Evolutionary conservation across 2,329 filamentous ascomycete species (phyloP).

Genomic region (Sordariomycetes sp.): DNA sequence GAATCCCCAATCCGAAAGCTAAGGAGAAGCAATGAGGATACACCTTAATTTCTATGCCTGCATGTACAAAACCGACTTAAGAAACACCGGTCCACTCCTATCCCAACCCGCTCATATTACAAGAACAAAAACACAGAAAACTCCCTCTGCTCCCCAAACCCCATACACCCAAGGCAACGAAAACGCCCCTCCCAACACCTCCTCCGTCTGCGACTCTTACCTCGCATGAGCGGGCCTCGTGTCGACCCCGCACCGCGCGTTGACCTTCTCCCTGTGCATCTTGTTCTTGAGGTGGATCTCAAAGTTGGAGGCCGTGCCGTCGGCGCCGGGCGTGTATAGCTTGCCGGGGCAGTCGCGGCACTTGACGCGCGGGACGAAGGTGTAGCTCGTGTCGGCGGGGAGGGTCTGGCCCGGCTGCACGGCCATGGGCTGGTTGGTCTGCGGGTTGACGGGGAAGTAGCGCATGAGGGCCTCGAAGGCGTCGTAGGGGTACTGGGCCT

Average conservation of each 20-base stretch:
- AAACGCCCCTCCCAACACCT: not conserved
- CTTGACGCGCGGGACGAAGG: slow-evolving; percentile 79
- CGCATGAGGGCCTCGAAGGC: slow-evolving; percentile 87
- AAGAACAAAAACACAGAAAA: not conserved
- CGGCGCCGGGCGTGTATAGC: slow-evolving; percentile 82
- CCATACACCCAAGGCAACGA: not conserved
- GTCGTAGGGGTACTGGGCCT: slow-evolving; percentile 65
- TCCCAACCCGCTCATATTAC: not conserved
- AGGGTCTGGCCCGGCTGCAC: slow-evolving; percentile 35
- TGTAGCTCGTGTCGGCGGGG: slow-evolving; percentile 59
- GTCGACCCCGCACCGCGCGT: slow-evolving; percentile 16
- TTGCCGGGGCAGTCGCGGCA: slow-evolving; percentile 92
- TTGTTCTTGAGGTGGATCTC: slow-evolving; percentile 86
- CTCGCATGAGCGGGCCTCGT: slow-evolving; percentile 7
- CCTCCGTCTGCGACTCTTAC: not conserved
- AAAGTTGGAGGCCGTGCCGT: slow-evolving; percentile 78
- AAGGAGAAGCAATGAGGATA: too few relatives aligned
- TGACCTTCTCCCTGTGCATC: slow-evolving; percentile 62
- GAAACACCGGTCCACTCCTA: not conserved
- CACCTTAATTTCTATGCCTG: not conserved
- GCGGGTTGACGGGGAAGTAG: slow-evolving; percentile 67
- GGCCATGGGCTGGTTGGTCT: slow-evolving; percentile 55
- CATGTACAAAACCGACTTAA: not conserved
- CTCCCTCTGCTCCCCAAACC: not conserved
- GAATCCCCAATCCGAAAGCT: too few relatives aligned